A percentile compares a stretch with the other conserved stretches of the same genome.
These are phyloP conservation scores for Venturia oleaginea DNA, from an alignment of 2,329 filamentous ascomycete species.

Conservation along the genomic window DNA sequence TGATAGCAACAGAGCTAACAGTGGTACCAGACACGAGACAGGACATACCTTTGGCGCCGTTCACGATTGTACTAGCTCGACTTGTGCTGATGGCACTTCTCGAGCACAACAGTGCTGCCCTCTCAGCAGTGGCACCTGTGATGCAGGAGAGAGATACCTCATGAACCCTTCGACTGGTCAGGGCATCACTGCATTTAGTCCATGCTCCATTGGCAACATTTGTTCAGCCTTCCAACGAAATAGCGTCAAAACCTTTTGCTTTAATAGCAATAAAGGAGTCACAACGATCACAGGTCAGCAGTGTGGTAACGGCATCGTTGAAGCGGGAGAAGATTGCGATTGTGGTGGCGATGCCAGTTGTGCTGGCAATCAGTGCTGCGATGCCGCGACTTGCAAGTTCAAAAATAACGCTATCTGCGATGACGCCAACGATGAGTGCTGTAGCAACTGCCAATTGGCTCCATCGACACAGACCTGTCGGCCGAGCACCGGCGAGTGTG, in stretches of 20 bases:
- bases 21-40: conserved; percentile 55
- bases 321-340: conserved; percentile 89
- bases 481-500: conserved; percentile 67
- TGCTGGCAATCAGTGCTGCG: conserved; percentile 68
- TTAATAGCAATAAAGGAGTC: conserved; percentile 79
- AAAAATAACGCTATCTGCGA: conserved; percentile 65
- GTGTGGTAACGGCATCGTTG: conserved; percentile 96
- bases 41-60: conserved; percentile 94
- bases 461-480: conserved; percentile 67
- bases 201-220: conserved; percentile 86
- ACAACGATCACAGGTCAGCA: conserved; percentile 71
- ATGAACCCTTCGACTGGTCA: conserved; percentile 87
- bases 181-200: conserved; percentile 70
- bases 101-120: conserved; percentile 70
- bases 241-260: conserved; percentile 65
- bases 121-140: conserved; percentile 55
- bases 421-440: conserved; percentile 80
- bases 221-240: conserved; percentile 75
- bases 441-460: conserved; percentile 61
- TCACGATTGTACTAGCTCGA: conserved; percentile 71
- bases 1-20: not conserved
- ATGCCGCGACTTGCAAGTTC: conserved; percentile 81
- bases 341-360: conserved; percentile 73
- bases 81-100: conserved; percentile 55
- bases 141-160: conserved; percentile 72